Conservation (phyloP, 306 rosid species). For the Malus sieversii region DNA sequence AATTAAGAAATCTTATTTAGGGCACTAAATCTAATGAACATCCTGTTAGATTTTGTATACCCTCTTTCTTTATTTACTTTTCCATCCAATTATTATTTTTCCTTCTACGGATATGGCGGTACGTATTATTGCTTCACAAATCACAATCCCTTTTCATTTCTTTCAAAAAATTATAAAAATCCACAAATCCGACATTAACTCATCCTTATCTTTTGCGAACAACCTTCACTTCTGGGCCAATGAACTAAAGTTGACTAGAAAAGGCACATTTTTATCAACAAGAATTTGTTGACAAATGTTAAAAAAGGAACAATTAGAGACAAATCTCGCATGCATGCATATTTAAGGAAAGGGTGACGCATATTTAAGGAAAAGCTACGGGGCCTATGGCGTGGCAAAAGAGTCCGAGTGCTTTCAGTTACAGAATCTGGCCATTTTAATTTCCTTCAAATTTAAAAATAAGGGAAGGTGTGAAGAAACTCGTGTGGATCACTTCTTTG, state of each 20-base stretch:
- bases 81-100: no score
- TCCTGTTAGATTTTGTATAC: background rate
- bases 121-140: no score
- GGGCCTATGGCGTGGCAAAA: background rate
- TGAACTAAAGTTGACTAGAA: background rate
- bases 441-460: background rate
- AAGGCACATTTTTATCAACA: background rate
- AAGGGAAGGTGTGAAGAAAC: background rate
- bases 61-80: no score
- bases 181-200: background rate
- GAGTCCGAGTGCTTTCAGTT: background rate
- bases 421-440: background rate
- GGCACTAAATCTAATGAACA: background rate
- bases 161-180: background rate
- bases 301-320: background rate
- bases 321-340: background rate
- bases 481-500: background rate
- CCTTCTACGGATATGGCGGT: no score
- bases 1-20: no score
- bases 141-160: no score
- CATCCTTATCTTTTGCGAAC: background rate
- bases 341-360: background rate
- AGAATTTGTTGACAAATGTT: background rate
- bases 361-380: background rate
- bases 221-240: background rate